phyloP scores from a whole-genome alignment of 305 asterid genomes.

The Fraxinus latifolia region DNA sequence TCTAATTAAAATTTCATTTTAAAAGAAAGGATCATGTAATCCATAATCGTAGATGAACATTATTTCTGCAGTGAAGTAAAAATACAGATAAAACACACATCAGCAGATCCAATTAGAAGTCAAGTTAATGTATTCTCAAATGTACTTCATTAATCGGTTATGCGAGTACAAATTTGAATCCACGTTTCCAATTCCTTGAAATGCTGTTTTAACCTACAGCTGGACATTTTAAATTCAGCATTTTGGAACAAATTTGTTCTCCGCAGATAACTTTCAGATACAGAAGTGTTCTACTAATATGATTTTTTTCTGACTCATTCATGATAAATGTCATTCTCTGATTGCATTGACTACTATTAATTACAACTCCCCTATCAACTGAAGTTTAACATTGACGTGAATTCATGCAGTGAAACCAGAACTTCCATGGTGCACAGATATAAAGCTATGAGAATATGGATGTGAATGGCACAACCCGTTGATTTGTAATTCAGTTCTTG shows the following conservation, averaged over 20 bases:
- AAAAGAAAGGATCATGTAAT: not conserved
- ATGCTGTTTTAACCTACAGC: not conserved
- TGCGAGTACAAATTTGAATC: slow-evolving; percentile 1
- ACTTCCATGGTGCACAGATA: not conserved
- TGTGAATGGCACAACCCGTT: slow-evolving; percentile 8
- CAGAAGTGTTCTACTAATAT: not conserved
- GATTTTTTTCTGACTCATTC: not conserved
- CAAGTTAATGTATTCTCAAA: slow-evolving; percentile 17
- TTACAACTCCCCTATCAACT: not conserved
- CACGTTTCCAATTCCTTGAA: not conserved
- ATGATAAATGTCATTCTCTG: slow-evolving; percentile 13
- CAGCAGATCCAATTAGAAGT: slow-evolving; percentile 5
- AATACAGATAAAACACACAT: slow-evolving; percentile 15
- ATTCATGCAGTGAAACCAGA: not conserved
- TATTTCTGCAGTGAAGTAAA: not conserved
- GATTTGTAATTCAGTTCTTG: slow-evolving; percentile 2
- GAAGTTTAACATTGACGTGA: not conserved
- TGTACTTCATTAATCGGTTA: slow-evolving; percentile 9
- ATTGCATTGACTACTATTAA: not conserved
- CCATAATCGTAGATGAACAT: slow-evolving; percentile 16
- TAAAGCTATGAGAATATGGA: not conserved
- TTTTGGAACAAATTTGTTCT: slow-evolving; percentile 6
- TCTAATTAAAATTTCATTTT: slow-evolving; percentile 11
- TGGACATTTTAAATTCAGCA: not conserved
- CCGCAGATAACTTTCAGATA: not conserved